Base-by-base conservation (phyloP, 164 flowering plant species). In the Kalanchoe fedtschenkoi region DNA sequence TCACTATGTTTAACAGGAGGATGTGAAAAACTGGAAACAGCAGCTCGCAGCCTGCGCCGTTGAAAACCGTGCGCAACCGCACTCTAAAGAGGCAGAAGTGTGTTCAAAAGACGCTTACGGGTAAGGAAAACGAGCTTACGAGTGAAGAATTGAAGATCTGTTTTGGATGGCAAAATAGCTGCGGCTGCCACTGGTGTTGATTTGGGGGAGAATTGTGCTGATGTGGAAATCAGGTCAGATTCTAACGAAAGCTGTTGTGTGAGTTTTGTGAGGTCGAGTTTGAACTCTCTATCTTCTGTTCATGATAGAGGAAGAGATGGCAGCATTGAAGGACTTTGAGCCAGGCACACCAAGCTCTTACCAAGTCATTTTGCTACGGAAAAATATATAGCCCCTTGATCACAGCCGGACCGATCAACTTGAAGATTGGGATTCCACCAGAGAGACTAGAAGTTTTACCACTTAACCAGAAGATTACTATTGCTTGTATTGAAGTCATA, bases 371-470 rank as follows among this genome's bases (percentile, higher is more conserved):
- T 69, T 74, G 83, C 71, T 85, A 85, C 75, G 99, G 96, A 59
- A 90, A 74, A 68, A 83, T 93, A 17, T 90, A 84, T 66, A 90
- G 97, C 69, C 88, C 99, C 58, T 73, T 66, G 62, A 79, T 90
- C 53, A 90, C 99, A 4, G 96, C 95, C 62, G 79, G 60, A 71
- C 95, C 90, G 66, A 83, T 90, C 32, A 79, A 87, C 78, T 68
- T 78, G 77, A 90, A 93, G 76, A 76, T 90, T 65, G 99, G 99
- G 38, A 79, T 93, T 65, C 80, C 96, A 34, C 85, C 79, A 88
- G 95, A 82, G 51, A 87, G 68, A 44, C 39, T 90, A 62, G 75
- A 88, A 68, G 78, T 90, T 71, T 71, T 93, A 67, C 96, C 97
- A 11, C 77, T 87, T 35, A 80, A 85, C 70, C 72, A 90, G 74